phyloP scores from a whole-genome alignment of 495 filamentous ascomycete species.

The Clavariopsis aquatica region DNA sequence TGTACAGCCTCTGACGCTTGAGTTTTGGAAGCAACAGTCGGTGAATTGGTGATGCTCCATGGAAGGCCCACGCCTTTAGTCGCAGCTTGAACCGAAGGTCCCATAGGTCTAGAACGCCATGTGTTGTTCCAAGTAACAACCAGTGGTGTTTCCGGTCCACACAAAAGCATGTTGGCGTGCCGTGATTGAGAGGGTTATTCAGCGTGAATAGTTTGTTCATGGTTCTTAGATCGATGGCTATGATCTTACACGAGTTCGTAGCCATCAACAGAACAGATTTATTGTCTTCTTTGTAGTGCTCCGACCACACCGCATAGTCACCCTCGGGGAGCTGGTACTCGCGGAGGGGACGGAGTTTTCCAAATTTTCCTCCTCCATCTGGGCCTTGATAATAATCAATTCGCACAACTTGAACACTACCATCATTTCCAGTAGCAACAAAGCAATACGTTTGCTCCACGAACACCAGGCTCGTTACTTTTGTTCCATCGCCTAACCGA shows the following conservation, averaged over 20 bases:
- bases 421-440: slow-evolving; percentile 84
- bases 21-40: slow-evolving; percentile 74
- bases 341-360: slow-evolving; percentile 71
- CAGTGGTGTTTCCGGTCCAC: slow-evolving; percentile 81
- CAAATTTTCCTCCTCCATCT: slow-evolving; percentile 58
- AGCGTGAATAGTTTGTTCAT: slow-evolving; percentile 81
- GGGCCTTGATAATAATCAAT: slow-evolving; percentile 63
- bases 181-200: slow-evolving; percentile 90
- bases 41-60: slow-evolving; percentile 78
- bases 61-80: slow-evolving; percentile 84
- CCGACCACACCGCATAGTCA: slow-evolving; percentile 86
- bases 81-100: slow-evolving; percentile 90
- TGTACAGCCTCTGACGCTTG: slow-evolving; percentile 68
- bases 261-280: slow-evolving; percentile 80
- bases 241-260: slow-evolving; percentile 78
- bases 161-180: slow-evolving; percentile 90
- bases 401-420: slow-evolving; percentile 84
- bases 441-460: slow-evolving; percentile 94
- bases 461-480: slow-evolving; percentile 80
- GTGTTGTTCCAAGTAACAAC: slow-evolving; percentile 87
- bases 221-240: slow-evolving; percentile 83
- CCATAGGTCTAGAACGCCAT: slow-evolving; percentile 93
- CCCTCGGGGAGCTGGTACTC: slow-evolving; percentile 73
- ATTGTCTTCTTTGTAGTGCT: slow-evolving; percentile 82
- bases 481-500: slow-evolving; percentile 66